Percentiles rank a stretch among this genome's conserved stretches.
These are phyloP conservation scores for Globisporangium cystogenes DNA, from an alignment of 352 stramenopile genomes.

Conservation along the genomic window DNA sequence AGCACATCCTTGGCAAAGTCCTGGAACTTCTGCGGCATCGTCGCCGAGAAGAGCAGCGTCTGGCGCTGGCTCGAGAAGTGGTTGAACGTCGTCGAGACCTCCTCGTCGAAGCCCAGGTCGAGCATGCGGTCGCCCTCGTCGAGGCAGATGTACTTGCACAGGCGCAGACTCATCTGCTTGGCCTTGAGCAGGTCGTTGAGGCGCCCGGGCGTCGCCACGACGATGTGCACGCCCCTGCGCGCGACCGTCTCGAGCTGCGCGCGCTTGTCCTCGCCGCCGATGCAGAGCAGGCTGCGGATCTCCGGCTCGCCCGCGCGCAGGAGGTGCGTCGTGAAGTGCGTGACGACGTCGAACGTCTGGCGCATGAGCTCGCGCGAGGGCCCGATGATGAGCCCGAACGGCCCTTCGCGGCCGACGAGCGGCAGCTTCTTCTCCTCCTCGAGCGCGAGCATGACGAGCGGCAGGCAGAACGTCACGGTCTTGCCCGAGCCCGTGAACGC, in stretches of 20 bases:
- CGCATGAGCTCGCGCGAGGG: constrained; percentile 96
- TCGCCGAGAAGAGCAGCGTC: constrained; percentile 98
- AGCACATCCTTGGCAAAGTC: constrained; percentile 97
- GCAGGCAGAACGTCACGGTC: constrained; percentile 97
- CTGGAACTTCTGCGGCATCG: constrained; percentile 99
- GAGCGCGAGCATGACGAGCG: constrained; percentile 95
- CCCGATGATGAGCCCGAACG: constrained; percentile 96
- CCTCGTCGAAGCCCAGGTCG: constrained; percentile 92
- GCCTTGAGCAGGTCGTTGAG: constrained; percentile 97
- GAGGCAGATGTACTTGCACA: constrained; percentile 97
- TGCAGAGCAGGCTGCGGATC: constrained; percentile 92
- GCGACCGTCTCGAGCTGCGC: constrained; percentile 89
- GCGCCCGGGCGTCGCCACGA: constrained; percentile 96
- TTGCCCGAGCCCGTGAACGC: constrained; percentile 99
- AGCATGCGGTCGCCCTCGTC: constrained; percentile 99
- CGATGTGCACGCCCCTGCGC: constrained; percentile 91
- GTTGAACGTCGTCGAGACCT: constrained; percentile 97
- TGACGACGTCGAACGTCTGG: constrained; percentile 97
- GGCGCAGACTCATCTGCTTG: constrained; percentile 91
- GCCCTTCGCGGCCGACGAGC: constrained; percentile 92
- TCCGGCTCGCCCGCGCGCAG: constrained; percentile 66
- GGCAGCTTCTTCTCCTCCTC: constrained; percentile 96
- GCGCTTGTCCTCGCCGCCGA: constrained; percentile 94
- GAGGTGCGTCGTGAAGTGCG: constrained; percentile 89
- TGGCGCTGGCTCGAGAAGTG: constrained; percentile 96